phyloP scores from a whole-genome alignment of 495 filamentous ascomycete genomes.

The Hypoxylon rickii region DNA sequence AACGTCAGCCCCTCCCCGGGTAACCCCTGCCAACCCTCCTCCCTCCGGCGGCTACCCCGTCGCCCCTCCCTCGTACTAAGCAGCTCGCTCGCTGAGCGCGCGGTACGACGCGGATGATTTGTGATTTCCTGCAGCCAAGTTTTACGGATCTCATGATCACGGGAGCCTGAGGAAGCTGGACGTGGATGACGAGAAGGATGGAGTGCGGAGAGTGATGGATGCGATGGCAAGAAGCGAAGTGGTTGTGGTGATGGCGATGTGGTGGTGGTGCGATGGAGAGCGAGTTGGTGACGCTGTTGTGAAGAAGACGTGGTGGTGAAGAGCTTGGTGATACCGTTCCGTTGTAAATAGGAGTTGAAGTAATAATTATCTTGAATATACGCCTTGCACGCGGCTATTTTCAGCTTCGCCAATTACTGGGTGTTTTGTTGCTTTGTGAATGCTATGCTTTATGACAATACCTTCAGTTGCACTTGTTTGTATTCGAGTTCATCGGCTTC shows the following conservation, averaged over 20 bases:
- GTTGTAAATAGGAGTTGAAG: neutral
- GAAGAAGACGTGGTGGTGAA: neutral
- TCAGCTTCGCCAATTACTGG: too few species aligned
- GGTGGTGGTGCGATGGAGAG: neutral
- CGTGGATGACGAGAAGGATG: neutral
- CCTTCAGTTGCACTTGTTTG: too few species aligned
- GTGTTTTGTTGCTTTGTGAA: too few species aligned
- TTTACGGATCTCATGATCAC: too few species aligned
- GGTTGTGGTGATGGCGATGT: neutral
- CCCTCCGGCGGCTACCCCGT: neutral
- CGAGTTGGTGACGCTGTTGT: neutral
- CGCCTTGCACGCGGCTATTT: too few species aligned
- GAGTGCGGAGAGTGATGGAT: neutral
- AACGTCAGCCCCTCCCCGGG: neutral
- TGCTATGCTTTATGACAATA: too few species aligned
- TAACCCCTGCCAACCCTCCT: neutral
- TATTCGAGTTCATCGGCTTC: too few species aligned
- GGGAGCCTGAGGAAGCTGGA: neutral
- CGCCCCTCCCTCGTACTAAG: too few species aligned
- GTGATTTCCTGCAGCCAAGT: too few species aligned
- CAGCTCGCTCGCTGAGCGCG: too few species aligned
- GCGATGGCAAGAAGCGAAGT: too few species aligned
- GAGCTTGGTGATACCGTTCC: neutral
- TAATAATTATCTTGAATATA: neutral
- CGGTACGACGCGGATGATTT: too few species aligned